These are phyloP conservation scores for Pascua guehoae DNA, from an alignment of 1,284 basidiomycete species.

Conservation along the genomic window DNA sequence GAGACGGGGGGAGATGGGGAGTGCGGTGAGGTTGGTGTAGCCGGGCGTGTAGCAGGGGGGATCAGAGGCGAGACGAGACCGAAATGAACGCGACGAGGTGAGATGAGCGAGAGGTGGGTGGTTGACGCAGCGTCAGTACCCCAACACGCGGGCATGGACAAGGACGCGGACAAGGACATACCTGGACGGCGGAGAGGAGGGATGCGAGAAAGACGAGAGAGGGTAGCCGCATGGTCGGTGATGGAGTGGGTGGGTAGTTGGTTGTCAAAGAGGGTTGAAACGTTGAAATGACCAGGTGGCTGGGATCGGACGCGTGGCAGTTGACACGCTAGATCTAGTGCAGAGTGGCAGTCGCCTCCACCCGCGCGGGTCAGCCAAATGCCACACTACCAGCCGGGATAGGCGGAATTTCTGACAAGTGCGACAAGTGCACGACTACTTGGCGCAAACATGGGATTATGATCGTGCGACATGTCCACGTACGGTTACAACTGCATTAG, in stretches of 20 bases:
- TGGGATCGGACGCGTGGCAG: neutral
- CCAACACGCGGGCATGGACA: no score
- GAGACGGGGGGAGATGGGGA: neutral
- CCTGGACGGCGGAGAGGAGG: slow-evolving; percentile 27
- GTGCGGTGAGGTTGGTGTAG: no score
- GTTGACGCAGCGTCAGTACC: neutral
- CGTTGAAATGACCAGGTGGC: neutral
- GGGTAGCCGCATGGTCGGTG: slow-evolving; percentile 20
- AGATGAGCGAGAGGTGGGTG: neutral
- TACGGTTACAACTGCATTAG: no score
- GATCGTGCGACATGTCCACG: no score
- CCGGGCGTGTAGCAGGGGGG: no score
- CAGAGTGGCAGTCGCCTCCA: no score
- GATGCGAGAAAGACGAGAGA: slow-evolving; percentile 20
- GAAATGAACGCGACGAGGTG: neutral
- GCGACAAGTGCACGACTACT: no score
- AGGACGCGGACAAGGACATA: slow-evolving; percentile 9
- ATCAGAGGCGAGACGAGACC: no score
- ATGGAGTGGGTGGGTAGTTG: slow-evolving; percentile 39
- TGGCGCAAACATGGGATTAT: no score
- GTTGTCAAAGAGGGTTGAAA: neutral
- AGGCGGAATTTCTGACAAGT: no score
- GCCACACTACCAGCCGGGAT: no score
- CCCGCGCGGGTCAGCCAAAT: no score
- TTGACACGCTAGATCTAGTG: neutral